Base-by-base conservation (phyloP, 495 filamentous ascomycete species). In the Penicillium crystallinum region DNA sequence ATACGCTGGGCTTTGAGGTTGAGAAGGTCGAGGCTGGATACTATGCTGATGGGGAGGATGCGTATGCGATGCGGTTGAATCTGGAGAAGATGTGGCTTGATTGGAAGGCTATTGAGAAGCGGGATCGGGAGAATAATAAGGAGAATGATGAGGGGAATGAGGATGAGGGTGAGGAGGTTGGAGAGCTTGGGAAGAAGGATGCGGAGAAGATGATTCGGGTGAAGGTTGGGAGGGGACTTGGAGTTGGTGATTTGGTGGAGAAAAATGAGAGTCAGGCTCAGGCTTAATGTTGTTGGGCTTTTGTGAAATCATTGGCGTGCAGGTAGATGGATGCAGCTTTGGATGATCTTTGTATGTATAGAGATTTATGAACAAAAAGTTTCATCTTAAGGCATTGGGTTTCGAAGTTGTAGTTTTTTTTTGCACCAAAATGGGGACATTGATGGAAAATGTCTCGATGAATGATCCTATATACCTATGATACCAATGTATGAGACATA, bases 1-100 rank as follows among this genome's bases (percentile, higher is more conserved):
- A 96, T 61, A 97, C 91, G 1, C 81, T 98, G 1, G 85, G 88
- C 38, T 98, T 98, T 77, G 82, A 88, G 66, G 86, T 88, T 46
- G 90, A 95, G 56, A 93, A 90, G 70, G 82, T 89, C 12, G 93
- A 97, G 74, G 63, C 77, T 56, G 96, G 93, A 70, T 98, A 98
- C 82, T 98, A 98, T 66, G 93, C 93, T 35, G 93, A 97, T 71
- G 91, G 91, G 42, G 93, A 98, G 74, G 92, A 98, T 77, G 93
- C 93, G 31, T 95, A 85, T 64, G 85, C 83, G 58, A 98, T 98
- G 93, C 84, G 83, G 59, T 85, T 91, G 68, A 88, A 97, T 61
- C 76, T 98, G 37, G 72, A 76, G 25, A 75, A 78, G 48, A 77
- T 91, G 58, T 75, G 68, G 69, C 41, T 77, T 34, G 65, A 74